These are phyloP conservation scores for Wallacemonas sp. DNA, from an alignment of 208 protist species.

Conservation along the genomic window DNA sequence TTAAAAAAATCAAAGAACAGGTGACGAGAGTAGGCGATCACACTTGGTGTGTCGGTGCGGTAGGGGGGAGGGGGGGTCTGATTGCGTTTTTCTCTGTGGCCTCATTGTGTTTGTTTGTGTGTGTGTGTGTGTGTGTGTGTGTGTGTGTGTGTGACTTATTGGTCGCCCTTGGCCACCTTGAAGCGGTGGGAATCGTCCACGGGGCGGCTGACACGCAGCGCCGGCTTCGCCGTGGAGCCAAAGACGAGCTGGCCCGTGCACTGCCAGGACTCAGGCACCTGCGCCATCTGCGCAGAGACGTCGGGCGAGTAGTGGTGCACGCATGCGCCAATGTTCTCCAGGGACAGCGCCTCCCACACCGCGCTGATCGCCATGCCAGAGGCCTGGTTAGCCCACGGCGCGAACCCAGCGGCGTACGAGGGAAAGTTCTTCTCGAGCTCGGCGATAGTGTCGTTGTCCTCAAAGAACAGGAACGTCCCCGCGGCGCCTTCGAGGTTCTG, in stretches of 20 bases:
- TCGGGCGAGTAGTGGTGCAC: conserved; percentile 65
- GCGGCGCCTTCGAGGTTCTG: conserved; percentile 40
- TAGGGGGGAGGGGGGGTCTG: too few species aligned
- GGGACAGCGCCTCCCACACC: conserved; percentile 53
- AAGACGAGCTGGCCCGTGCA: conserved; percentile 65
- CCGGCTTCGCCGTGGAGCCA: conserved; percentile 38
- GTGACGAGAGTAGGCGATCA: too few species aligned
- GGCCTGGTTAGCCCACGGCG: conserved; percentile 40
- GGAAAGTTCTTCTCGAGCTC: conserved; percentile 41
- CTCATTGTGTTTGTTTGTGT: too few species aligned
- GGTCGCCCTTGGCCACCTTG: conserved; percentile 31
- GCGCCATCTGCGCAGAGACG: conserved; percentile 32
- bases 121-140: too few species aligned
- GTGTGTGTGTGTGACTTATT: not conserved
- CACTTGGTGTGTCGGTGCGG: too few species aligned
- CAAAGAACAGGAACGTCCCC: conserved; percentile 64
- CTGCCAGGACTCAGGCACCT: conserved; percentile 42
- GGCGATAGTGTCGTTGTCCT: conserved; percentile 37
- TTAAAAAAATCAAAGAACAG: too few species aligned
- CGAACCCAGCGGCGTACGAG: conserved; percentile 41
- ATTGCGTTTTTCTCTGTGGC: too few species aligned
- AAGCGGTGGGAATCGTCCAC: conserved; percentile 41
- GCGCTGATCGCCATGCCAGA: conserved; percentile 54
- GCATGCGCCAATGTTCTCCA: conserved; percentile 39
- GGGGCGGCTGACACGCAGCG: conserved; percentile 33